phyloP scores from a whole-genome alignment of 352 stramenopile genomes.

The Poterioochromonas sp. region DNA sequence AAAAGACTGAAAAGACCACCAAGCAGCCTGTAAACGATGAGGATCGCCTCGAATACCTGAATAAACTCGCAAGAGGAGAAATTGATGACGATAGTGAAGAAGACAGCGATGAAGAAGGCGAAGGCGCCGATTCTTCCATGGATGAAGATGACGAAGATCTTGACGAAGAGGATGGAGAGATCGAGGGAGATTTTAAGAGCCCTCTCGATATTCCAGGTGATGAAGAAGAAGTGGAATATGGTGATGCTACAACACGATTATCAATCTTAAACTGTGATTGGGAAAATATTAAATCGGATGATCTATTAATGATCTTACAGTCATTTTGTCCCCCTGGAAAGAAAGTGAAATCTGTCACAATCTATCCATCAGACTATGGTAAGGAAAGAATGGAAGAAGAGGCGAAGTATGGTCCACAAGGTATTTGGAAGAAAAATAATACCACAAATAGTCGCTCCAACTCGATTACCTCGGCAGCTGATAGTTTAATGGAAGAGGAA shows the following conservation, averaged over 20 bases:
- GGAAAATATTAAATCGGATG: slow-evolving; percentile 82
- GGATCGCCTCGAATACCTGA: slow-evolving; percentile 1
- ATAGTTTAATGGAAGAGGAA: slow-evolving; percentile 46
- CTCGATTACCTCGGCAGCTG: too few relatives aligned
- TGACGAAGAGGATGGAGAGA: background rate
- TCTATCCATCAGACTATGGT: slow-evolving; percentile 92
- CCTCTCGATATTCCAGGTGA: background rate
- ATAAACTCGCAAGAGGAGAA: slow-evolving; percentile 25
- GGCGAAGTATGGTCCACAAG: slow-evolving; percentile 39
- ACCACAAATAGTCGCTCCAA: background rate
- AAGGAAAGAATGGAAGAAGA: slow-evolving; percentile 76
- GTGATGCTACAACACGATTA: slow-evolving; percentile 62
- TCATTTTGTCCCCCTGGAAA: slow-evolving; percentile 81
- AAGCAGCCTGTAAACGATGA: background rate
- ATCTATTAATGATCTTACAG: slow-evolving; percentile 80
- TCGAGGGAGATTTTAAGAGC: background rate
- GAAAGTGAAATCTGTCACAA: slow-evolving; percentile 74
- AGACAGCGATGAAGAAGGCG: slow-evolving; percentile 19
- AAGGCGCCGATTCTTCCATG: too few relatives aligned
- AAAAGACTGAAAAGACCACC: background rate
- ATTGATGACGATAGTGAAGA: background rate
- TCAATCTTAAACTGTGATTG: slow-evolving; percentile 92
- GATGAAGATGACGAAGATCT: slow-evolving; percentile 18
- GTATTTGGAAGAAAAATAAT: slow-evolving; percentile 30
- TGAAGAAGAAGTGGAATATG: slow-evolving; percentile 41